Base-by-base conservation (phyloP, 441 rosid genomes). In the Hura crepitans region DNA sequence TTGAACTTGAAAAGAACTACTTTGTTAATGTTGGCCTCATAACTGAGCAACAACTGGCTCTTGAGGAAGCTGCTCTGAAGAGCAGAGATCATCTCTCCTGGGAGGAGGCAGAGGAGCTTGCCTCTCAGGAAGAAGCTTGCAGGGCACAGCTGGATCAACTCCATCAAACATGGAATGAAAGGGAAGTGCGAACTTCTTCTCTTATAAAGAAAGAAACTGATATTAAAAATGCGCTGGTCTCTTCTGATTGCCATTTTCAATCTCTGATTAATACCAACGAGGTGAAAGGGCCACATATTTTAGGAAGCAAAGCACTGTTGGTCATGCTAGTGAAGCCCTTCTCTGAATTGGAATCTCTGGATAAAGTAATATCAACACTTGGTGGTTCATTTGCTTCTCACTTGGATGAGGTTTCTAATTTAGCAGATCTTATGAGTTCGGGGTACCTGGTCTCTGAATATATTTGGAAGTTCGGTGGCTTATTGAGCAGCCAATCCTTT, bases 91-190 rank as follows among this genome's bases (percentile, higher is more conserved):
- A 90, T 83, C 89, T 90, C 55, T 95, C 97, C 27, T 95, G 99
- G 98, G 99, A 95, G 84, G 99, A 95, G 81, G 99, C 97, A 62
- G 99, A 95, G 83, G 98, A 95, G 85, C 90, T 95, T 69, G 93
- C 93, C 74, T 88, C 99, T 66, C 99, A 95, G 79, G 99, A 92
- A 87, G 99, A 95, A 85, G 89, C 96, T 78, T 95, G 95, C 79
- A 85, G 90, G 84, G 90, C 86, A 61, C 96, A 87, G 84, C 85
- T 95, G 78, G 96, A 89, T 76, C 87, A 85, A 71, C 97, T 95
- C 72, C 91, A 90, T 77, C 92, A 82, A 77, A 78, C 92, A 70
- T 92, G 99, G 99, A 89, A 86, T 77, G 93, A 87, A 77, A 90
- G 87, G 80, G 98, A 93, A 66, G 78, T 84, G 72, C 87, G 82